Evolutionary conservation across 805 yeast genomes (phyloP).

Genomic region (Kurtzmaniella fragi): DNA sequence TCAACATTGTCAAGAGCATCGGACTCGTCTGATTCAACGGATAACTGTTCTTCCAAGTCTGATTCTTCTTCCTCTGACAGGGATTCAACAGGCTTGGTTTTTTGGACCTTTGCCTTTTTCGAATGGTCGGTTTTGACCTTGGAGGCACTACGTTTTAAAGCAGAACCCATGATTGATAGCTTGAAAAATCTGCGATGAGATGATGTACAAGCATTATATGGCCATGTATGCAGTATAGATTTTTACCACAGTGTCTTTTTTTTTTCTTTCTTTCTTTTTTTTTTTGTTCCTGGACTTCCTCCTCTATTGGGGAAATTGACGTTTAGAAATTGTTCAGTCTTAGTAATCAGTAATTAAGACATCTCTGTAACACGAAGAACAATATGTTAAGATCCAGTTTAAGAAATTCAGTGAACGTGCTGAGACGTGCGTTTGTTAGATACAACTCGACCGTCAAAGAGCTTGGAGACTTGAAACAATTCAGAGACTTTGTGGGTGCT

Average conservation of each 20-base stretch:
- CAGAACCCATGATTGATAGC: slow-evolving; percentile 20
- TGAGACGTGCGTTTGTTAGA: background rate
- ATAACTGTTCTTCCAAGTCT: background rate
- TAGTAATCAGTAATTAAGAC: too few relatives aligned
- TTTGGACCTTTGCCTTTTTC: slow-evolving; percentile 27
- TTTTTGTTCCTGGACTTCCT: too few relatives aligned
- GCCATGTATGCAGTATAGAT: too few relatives aligned
- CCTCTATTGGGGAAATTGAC: too few relatives aligned
- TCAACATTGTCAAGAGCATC: background rate
- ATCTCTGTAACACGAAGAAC: too few relatives aligned
- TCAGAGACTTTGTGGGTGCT: slow-evolving; percentile 16
- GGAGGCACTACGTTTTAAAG: slow-evolving; percentile 8
- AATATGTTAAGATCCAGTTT: too few relatives aligned
- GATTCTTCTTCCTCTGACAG: slow-evolving; percentile 9
- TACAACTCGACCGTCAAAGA: slow-evolving; percentile 20
- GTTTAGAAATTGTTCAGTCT: too few relatives aligned
- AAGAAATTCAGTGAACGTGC: too few relatives aligned
- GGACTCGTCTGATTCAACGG: background rate
- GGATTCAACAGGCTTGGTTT: slow-evolving; percentile 18
- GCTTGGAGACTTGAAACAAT: slow-evolving; percentile 20
- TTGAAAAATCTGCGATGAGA: too few relatives aligned
- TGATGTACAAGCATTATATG: too few relatives aligned
- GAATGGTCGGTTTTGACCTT: slow-evolving; percentile 5
- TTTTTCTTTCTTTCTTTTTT: too few relatives aligned
- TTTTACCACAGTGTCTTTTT: too few relatives aligned